A percentile compares a stretch with the other conserved stretches of the same genome.
phyloP scores from a whole-genome alignment of 306 rosid species.

The Quercus agrifolia region DNA sequence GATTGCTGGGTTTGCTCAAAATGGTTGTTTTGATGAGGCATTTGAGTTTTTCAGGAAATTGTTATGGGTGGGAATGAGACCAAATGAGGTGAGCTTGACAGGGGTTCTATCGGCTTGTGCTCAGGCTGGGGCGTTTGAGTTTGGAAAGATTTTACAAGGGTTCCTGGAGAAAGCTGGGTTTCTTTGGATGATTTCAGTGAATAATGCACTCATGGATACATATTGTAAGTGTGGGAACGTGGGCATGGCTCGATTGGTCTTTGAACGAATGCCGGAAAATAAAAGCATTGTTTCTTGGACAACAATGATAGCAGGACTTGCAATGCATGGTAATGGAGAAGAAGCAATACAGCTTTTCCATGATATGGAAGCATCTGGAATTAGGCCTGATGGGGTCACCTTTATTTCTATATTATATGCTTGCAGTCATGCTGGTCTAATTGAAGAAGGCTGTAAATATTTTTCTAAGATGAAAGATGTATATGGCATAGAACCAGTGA shows the following conservation, averaged over 20 bases:
- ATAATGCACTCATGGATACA: slow-evolving; percentile 68
- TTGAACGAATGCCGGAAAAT: slow-evolving; percentile 43
- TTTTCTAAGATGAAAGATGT: slow-evolving; percentile 59
- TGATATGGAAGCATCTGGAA: slow-evolving; percentile 62
- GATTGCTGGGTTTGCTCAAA: slow-evolving; percentile 76
- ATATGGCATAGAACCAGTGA: slow-evolving; percentile 54
- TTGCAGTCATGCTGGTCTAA: slow-evolving; percentile 75
- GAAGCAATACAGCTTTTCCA: slow-evolving; percentile 61
- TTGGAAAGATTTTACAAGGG: slow-evolving; percentile 64
- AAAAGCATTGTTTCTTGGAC: slow-evolving; percentile 77
- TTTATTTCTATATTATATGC: slow-evolving; percentile 77
- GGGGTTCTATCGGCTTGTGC: slow-evolving; percentile 83
- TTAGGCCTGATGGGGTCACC: slow-evolving; percentile 63
- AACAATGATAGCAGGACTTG: slow-evolving; percentile 66
- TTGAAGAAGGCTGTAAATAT: slow-evolving; percentile 55
- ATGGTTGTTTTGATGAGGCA: slow-evolving; percentile 60
- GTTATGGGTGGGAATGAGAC: slow-evolving; percentile 38
- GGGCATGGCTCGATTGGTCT: slow-evolving; percentile 62
- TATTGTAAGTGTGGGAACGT: slow-evolving; percentile 70
- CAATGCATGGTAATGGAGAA: slow-evolving; percentile 81
- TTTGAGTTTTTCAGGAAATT: slow-evolving; percentile 71
- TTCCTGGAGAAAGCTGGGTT: slow-evolving; percentile 67
- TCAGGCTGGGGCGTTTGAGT: slow-evolving; percentile 79
- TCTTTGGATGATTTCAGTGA: slow-evolving; percentile 57
- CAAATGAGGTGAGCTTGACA: slow-evolving; percentile 76